These are phyloP conservation scores for Paratinospora sagittata DNA, from an alignment of 164 flowering plant genomes.

Conservation along the genomic window DNA sequence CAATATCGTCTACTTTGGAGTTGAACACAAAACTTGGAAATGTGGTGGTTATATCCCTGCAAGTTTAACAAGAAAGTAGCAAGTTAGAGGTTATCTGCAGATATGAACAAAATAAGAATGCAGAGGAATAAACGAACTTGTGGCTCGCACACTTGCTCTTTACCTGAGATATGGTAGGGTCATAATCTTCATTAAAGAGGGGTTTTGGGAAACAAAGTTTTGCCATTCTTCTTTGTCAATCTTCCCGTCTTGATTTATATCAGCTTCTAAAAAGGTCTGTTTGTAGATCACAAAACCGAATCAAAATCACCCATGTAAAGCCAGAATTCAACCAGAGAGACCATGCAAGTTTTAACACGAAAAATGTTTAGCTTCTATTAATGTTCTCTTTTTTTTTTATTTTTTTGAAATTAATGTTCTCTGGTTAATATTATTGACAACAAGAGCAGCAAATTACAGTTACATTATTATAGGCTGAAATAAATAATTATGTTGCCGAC, in stretches of 20 bases:
- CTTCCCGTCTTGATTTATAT: slow-evolving; percentile 72
- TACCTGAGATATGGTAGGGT: slow-evolving; percentile 73
- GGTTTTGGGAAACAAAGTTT: slow-evolving; percentile 66
- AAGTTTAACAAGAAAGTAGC: slow-evolving; percentile 2
- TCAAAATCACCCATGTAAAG: background rate
- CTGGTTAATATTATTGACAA: background rate
- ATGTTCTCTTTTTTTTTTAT: no score
- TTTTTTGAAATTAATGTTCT: no score
- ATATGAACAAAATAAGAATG: background rate
- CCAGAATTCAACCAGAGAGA: background rate
- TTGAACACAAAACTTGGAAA: slow-evolving; percentile 90
- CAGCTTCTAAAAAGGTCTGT: slow-evolving; percentile 86
- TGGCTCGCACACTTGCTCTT: background rate
- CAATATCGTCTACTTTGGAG: slow-evolving; percentile 84
- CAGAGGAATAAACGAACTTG: background rate
- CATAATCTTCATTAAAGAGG: slow-evolving; percentile 72
- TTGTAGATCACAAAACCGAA: background rate
- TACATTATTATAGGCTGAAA: background rate
- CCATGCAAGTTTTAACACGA: background rate
- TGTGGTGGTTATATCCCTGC: slow-evolving; percentile 95
- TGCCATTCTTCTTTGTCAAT: slow-evolving; percentile 84
- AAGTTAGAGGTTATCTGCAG: background rate
- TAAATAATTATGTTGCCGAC: background rate
- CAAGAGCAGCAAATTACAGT: background rate
- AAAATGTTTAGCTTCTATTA: background rate